Conservation (phyloP, 148 eudicot species). For the Euryodendron excelsum region DNA sequence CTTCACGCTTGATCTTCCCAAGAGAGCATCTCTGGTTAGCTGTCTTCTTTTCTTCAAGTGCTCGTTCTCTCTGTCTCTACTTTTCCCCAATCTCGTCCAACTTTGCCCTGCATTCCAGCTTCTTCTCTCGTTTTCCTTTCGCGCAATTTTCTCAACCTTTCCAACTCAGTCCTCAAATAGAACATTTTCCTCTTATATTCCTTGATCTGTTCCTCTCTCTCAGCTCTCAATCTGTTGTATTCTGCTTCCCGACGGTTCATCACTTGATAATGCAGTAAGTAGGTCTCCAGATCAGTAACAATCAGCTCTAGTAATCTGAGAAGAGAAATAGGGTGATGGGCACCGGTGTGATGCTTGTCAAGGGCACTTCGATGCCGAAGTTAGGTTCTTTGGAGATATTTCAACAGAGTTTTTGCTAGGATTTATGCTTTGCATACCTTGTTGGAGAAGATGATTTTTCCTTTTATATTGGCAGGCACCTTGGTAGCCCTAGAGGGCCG, state of each 20-base stretch:
- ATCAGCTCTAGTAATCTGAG: too few relatives aligned
- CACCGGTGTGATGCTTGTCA: too few relatives aligned
- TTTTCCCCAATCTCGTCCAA: conserved; percentile 86
- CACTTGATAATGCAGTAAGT: too few relatives aligned
- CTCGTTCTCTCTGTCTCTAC: conserved; percentile 79
- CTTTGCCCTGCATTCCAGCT: conserved; percentile 67
- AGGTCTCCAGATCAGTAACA: too few relatives aligned
- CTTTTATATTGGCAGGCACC: too few relatives aligned
- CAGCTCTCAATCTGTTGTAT: conserved; percentile 53
- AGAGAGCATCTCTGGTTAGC: conserved; percentile 47
- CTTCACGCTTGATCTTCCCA: conserved; percentile 34
- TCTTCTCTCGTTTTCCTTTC: conserved; percentile 76
- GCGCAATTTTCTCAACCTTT: conserved; percentile 55
- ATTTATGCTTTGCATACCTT: too few relatives aligned
- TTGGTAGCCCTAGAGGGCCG: too few relatives aligned
- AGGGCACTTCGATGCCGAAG: too few relatives aligned
- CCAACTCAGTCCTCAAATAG: conserved; percentile 67
- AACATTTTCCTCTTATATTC: conserved; percentile 62
- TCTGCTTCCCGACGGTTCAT: conserved; percentile 56
- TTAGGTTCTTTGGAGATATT: too few relatives aligned
- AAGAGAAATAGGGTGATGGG: too few relatives aligned
- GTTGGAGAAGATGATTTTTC: too few relatives aligned
- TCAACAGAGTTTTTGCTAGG: too few relatives aligned
- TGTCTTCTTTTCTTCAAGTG: conserved; percentile 76
- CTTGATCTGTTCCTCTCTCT: conserved; percentile 52